A percentile compares a stretch with the other conserved stretches of the same genome.
Evolutionary conservation across 2,329 filamentous ascomycete species (phyloP).

Genomic region (Hortaea sp.): DNA sequence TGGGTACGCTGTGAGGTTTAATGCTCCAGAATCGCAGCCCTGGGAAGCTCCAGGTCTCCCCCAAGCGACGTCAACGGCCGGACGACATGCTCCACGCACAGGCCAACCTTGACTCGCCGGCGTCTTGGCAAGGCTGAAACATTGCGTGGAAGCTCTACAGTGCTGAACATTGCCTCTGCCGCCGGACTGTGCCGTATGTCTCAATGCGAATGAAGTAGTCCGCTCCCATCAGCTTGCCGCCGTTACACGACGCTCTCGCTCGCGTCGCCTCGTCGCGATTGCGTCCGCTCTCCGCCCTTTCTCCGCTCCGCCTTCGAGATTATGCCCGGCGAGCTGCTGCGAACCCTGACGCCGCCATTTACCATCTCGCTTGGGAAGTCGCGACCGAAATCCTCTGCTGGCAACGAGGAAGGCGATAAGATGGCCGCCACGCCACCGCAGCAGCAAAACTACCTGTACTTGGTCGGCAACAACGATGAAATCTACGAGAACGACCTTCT

Average conservation of each 20-base stretch:
- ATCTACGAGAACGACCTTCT: constrained; percentile 95
- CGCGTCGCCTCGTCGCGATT: not conserved
- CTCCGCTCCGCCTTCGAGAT: not conserved
- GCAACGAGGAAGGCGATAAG: not conserved
- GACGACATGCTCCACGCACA: not conserved
- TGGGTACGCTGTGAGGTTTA: too few relatives aligned
- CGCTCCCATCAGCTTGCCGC: not conserved
- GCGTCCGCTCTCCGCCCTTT: not conserved
- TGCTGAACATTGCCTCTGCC: too few relatives aligned
- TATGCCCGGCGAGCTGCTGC: constrained; percentile 36
- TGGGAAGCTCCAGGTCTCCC: not conserved
- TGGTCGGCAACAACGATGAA: constrained; percentile 73
- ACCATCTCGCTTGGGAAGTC: constrained; percentile 16
- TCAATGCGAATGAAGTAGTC: not conserved
- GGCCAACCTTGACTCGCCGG: not conserved
- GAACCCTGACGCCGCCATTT: constrained; percentile 25
- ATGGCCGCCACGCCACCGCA: not conserved
- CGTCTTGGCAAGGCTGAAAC: not conserved
- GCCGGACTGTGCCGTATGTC: too few relatives aligned
- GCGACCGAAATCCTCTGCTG: constrained; percentile 4
- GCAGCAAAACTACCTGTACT: constrained; percentile 24
- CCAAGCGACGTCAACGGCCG: not conserved
- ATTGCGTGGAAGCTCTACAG: not conserved
- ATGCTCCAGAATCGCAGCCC: too few relatives aligned
- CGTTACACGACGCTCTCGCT: not conserved